phyloP scores from a whole-genome alignment of 2,329 filamentous ascomycete species.

The Gaeumannomyces tritici region DNA sequence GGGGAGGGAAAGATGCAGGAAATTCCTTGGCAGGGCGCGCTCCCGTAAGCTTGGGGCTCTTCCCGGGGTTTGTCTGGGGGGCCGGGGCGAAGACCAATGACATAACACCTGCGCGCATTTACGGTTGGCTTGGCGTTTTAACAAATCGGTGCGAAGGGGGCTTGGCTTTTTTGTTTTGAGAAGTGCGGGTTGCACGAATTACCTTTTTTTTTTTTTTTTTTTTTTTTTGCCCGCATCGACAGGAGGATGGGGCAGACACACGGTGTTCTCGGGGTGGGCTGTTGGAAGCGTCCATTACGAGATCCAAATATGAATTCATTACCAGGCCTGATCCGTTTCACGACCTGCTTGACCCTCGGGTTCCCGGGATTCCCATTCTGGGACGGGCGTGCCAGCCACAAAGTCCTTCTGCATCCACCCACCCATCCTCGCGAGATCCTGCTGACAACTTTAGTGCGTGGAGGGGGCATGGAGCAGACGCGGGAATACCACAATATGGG shows the following conservation, averaged over 20 bases:
- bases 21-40: neutral
- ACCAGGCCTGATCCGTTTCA: too few relatives aligned
- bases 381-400: neutral
- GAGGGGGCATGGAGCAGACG: too few relatives aligned
- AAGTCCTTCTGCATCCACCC: neutral
- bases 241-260: neutral
- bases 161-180: neutral
- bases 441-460: too few relatives aligned
- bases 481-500: too few relatives aligned
- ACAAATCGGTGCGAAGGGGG: neutral
- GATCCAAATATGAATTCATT: neutral
- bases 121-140: neutral
- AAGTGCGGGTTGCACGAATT: neutral
- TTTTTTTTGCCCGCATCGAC: neutral
- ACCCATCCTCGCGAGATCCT: too few relatives aligned
- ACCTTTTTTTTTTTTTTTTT: neutral
- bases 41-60: neutral
- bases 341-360: neutral
- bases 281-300: neutral
- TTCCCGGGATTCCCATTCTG: too few relatives aligned
- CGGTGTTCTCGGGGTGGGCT: neutral
- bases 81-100: neutral
- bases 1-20: neutral
- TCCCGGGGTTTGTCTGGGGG: neutral
- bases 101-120: neutral